Evolutionary conservation across 495 filamentous ascomycete genomes (phyloP).

Genomic region (Penicillium desertorum): DNA sequence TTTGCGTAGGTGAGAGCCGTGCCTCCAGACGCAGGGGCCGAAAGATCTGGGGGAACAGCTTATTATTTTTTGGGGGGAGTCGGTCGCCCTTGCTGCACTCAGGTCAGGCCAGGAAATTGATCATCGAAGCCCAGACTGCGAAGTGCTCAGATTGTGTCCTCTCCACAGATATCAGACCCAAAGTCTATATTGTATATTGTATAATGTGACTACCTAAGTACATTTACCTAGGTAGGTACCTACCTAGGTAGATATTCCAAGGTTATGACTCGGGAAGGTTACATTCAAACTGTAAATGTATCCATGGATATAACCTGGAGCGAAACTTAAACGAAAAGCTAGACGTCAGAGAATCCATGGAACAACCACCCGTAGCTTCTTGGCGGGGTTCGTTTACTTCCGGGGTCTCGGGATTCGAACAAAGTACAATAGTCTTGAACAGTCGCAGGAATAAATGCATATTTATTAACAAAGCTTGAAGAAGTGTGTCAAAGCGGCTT

Average conservation of each 20-base stretch:
- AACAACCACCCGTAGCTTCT: not conserved
- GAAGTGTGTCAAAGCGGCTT: conserved; percentile 14
- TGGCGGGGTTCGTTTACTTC: not conserved
- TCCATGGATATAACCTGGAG: not conserved
- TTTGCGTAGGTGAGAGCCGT: conserved; percentile 15
- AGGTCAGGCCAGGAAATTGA: conserved; percentile 19
- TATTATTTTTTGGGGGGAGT: conserved; percentile 1
- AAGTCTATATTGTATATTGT: not conserved
- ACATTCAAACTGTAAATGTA: too few relatives aligned
- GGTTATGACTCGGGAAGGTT: not conserved
- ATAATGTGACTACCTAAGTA: not conserved
- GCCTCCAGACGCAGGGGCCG: conserved; percentile 29
- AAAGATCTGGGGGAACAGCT: conserved; percentile 12
- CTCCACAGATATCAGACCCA: not conserved
- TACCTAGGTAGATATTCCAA: not conserved
- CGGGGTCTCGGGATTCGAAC: not conserved
- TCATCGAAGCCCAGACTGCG: not conserved
- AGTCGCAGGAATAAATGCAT: conserved; percentile 1
- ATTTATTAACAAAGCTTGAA: conserved; percentile 6
- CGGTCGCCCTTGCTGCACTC: conserved; percentile 23
- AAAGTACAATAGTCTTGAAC: not conserved
- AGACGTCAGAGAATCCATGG: not conserved
- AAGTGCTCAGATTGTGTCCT: not conserved
- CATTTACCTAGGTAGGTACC: too few relatives aligned
- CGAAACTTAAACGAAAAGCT: not conserved